These are phyloP conservation scores for Solanum hybrid DNA, from an alignment of 305 asterid species.

Conservation along the genomic window DNA sequence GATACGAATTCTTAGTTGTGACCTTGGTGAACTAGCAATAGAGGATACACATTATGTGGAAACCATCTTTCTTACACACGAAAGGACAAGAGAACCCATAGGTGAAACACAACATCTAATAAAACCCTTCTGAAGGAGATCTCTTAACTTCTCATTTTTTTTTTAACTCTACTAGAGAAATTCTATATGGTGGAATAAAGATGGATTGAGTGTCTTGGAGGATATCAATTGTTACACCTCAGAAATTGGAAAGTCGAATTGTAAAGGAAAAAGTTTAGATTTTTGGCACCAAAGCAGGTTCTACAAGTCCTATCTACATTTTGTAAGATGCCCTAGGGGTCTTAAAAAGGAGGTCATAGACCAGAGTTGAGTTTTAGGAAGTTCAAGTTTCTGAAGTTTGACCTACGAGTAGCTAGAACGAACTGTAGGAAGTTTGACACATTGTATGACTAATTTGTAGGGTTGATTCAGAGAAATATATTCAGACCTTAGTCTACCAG, in stretches of 20 bases:
- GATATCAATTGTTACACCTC: background rate
- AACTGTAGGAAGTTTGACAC: background rate
- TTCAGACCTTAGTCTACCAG: background rate
- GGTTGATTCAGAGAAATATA: background rate
- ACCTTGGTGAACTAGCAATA: background rate
- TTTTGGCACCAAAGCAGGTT: background rate
- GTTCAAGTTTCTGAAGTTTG: background rate
- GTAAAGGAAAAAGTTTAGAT: background rate
- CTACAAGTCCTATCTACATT: background rate
- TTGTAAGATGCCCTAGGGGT: background rate
- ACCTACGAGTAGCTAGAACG: background rate
- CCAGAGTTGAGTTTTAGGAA: background rate
- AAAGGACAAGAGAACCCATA: background rate
- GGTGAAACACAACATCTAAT: background rate
- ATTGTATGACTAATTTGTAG: background rate
- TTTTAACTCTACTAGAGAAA: background rate
- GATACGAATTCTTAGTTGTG: background rate
- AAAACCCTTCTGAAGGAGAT: background rate
- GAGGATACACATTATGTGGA: background rate
- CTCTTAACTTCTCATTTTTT: no score
- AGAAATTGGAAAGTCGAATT: background rate
- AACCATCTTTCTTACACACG: background rate
- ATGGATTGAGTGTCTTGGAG: background rate
- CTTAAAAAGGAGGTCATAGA: background rate
- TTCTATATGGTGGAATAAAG: background rate